Evolutionary conservation across 352 stramenopile genomes (phyloP), one percentile per base, ranked within the genome.

Genomic region (Phytophthora agathidicida): DNA sequence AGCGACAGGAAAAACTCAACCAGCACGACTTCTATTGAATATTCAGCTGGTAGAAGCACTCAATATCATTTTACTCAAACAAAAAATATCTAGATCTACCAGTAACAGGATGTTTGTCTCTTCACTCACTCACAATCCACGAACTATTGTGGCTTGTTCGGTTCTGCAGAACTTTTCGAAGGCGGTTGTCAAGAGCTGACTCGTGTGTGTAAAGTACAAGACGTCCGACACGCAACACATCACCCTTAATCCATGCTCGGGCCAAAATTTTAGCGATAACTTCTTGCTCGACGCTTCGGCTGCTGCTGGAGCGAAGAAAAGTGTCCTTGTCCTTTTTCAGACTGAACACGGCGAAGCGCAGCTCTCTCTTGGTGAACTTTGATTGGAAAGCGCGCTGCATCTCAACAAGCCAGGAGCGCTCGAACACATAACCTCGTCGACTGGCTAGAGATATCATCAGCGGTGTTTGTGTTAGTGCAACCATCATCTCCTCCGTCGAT

Each of bases 1-100:
- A 89, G 54, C 79, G 85, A 26, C 69, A 78, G 23, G 45, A 68
- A 38, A 72, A 75, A 23, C 46, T 91, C 23, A 69, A 67, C 8
- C 80, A 80, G 46, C 85, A 94, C 55, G 66, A 91, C 26, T 89
- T 93, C 37, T 88, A 89, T 66, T 89, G 41, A 74, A 51, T 46
- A 72, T n/a, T n/a, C 42, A 59, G 27, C 22, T 22, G 32, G 23
- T 7, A 10, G 14, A 9, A 44, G 37, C 33, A 49, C 38, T 19
- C 13, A 8, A 47, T 37, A 32, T 16, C 30, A 37, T 36, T 37
- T 43, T 33, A 54, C 57, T 37, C 10, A 52, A 32, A 22, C 19
- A n/a, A n/a, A n/a, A n/a, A n/a, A n/a, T n/a, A n/a, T n/a, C n/a
- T n/a, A n/a, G n/a, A n/a, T n/a, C n/a, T n/a, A n/a, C n/a, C n/a